phyloP scores from a whole-genome alignment of 768 basidiomycete genomes.

The Macrolepiota dolichaula region DNA sequence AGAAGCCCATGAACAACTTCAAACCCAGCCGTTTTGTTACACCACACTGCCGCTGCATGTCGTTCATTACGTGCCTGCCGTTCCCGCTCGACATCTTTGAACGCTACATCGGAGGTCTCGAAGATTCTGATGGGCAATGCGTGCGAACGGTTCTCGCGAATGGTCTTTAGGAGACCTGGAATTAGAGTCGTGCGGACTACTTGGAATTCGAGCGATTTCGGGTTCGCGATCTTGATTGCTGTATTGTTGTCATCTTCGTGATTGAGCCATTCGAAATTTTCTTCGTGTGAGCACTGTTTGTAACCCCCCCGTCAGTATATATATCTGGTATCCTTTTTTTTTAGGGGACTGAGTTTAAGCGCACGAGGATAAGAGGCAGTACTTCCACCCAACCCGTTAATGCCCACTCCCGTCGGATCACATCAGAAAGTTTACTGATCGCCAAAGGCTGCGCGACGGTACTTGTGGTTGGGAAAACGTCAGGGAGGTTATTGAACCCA shows the following conservation, averaged over 20 bases:
- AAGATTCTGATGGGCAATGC: slow-evolving; percentile 91
- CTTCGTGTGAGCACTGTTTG: slow-evolving; percentile 91
- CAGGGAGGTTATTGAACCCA: slow-evolving; percentile 94
- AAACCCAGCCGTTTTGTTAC: slow-evolving; percentile 95
- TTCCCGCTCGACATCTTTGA: slow-evolving; percentile 78
- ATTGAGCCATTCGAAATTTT: slow-evolving; percentile 95
- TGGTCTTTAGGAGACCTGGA: slow-evolving; percentile 93
- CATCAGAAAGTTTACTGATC: slow-evolving; percentile 86
- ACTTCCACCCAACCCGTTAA: slow-evolving; percentile 96
- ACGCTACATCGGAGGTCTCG: slow-evolving; percentile 89
- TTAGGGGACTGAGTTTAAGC: neutral
- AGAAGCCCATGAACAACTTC: slow-evolving; percentile 94
- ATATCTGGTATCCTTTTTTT: too few species aligned
- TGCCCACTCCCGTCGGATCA: slow-evolving; percentile 88
- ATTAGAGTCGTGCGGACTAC: slow-evolving; percentile 95
- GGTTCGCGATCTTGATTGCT: slow-evolving; percentile 92
- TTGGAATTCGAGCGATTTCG: slow-evolving; percentile 97
- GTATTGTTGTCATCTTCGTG: slow-evolving; percentile 74
- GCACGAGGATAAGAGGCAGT: slow-evolving; percentile 89
- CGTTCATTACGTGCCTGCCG: slow-evolving; percentile 86
- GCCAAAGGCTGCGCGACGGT: slow-evolving; percentile 92
- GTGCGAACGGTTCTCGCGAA: slow-evolving; percentile 95
- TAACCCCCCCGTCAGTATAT: neutral
- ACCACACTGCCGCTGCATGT: slow-evolving; percentile 90
- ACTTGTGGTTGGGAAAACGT: slow-evolving; percentile 88